Evolutionary conservation across 805 yeast genomes (phyloP).

Genomic region (Kodamaea kaohsiungensis): DNA sequence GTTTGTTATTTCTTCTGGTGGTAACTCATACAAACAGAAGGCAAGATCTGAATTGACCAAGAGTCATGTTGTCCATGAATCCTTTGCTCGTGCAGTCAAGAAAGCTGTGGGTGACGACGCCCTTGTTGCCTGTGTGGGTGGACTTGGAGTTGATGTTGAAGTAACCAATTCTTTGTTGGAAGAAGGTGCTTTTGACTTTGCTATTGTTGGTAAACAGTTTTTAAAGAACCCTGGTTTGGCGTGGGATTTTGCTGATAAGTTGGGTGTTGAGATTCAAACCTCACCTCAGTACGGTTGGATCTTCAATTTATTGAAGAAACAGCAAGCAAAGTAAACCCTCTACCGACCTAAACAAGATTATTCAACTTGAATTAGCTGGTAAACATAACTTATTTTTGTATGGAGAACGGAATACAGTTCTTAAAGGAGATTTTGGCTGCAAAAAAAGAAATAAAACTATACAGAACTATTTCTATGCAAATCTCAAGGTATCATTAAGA

Average conservation of each 20-base stretch:
- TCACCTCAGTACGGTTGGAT: conserved; percentile 27
- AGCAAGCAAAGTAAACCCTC: no score
- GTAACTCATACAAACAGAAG: conserved; percentile 35
- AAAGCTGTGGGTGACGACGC: conserved; percentile 43
- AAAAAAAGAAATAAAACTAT: no score
- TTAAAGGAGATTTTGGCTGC: no score
- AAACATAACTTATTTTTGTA: no score
- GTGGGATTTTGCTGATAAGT: conserved; percentile 51
- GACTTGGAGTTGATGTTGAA: conserved; percentile 30
- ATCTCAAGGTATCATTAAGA: no score
- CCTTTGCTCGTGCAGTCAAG: conserved; percentile 44
- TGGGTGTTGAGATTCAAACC: conserved; percentile 42
- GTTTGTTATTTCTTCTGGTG: conserved; percentile 58
- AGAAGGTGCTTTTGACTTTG: conserved; percentile 46
- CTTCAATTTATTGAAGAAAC: conserved; percentile 7
- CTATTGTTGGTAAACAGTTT: conserved; percentile 47
- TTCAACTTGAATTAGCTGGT: no score
- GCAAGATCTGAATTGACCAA: conserved; percentile 19
- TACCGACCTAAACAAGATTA: no score
- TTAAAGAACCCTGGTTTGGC: conserved; percentile 51
- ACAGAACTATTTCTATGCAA: no score
- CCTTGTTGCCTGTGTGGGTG: conserved; percentile 50
- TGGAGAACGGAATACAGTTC: no score
- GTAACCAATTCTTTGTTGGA: conserved; percentile 43
- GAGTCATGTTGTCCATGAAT: conserved; percentile 10